Base-by-base conservation (phyloP, 129 eudicot genomes). In the carrot (Daucus carota) region DNA sequence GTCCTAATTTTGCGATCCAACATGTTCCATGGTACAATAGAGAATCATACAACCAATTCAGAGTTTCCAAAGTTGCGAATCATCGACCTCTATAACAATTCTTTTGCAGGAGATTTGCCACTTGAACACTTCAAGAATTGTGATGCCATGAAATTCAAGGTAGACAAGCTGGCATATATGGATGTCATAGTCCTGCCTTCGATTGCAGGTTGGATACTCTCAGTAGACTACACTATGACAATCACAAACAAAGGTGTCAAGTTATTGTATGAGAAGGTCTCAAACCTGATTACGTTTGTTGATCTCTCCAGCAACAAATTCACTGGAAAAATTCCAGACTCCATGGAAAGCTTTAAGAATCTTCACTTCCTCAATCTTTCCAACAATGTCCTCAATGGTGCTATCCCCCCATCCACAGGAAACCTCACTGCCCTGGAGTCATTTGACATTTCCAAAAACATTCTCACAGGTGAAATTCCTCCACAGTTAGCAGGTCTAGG, bases 401-500 rank as follows among this genome's bases (percentile, higher is more conserved):
- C 36, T 14, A 84, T 84, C 31, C 87, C 87, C 10, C 2, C 46
- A 28, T 68, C 68, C 17, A 17, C 77, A 7, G 73, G 81, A 15
- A 48, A 80, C 57, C 40, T 84, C 62, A 72, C n/a, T 1, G 33
- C 28, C 1, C 87, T 84, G 0, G 79, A 67, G 59, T 77, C 81
- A 1, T 46, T 84, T 31, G 87, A 84, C 65, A 76, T 77, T 18
- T 80, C 78, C 33, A 32, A 31, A 34, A 83, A 80, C 78, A 41
- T 48, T 24, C 76, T 80, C 28, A n/a, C 47, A 5, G 87, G 84
- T 44, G 74, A 84, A 24, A 73, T 84, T 36, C 87, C 87, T 66
- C 74, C 28, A n/a, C 50, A 71, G 43, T 31, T 82, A 8, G 69
- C 60, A 42, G 33, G 52, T 28, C 69, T 82, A 26, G 40, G 54